Base-by-base conservation (phyloP, 495 filamentous ascomycete genomes). In the Penicillium psychrofluorescens region DNA sequence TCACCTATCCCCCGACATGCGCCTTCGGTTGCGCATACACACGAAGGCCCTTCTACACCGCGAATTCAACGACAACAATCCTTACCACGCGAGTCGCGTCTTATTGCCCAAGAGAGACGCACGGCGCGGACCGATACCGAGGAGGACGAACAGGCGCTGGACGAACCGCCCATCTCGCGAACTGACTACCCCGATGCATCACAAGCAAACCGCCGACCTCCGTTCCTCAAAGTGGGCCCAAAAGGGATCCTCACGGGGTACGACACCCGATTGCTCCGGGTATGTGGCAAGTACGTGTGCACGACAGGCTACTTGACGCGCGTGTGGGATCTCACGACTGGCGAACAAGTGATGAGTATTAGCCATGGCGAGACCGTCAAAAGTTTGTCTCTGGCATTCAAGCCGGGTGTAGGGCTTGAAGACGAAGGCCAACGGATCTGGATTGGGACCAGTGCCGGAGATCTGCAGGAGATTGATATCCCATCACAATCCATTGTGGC, bases 401-500 rank as follows among this genome's bases (percentile, higher is more conserved):
- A 91, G 62, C 88, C 91, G 7, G 79, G 83, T 0, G 63, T 67
- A 15, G 77, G 79, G 37, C 70, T 88, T 7, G 78, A 84, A 45
- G 83, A 90, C 36, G 91, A 96, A 62, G 90, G 90, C 9, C 70
- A 74, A 36, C 76, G 82, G 11, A 48, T 98, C n/a, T 98, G 92
- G 92, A 74, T 98, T 11, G 92, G 92, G 1, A 95, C 81, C 29
- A 95, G 80, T 53, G 63, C 76, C 36, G 92, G 92, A 22, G 94
- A 96, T 46, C 65, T 98, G 12, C 76, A 91, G 36, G 92, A 98
- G 66, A 70, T 95, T 37, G 88, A 96, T 63, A 78, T 97, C 46
- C 55, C 67, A 2, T 76, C 77, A 5, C 82, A 88, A 48, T 78
- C 73, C 22, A 71, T 95, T 32, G 67, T 84, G 8, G 66, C 74